Evolutionary conservation across 2,329 filamentous ascomycete species (phyloP), one percentile per base, ranked within the genome.

Genomic region (Tolypocladium nubicola): DNA sequence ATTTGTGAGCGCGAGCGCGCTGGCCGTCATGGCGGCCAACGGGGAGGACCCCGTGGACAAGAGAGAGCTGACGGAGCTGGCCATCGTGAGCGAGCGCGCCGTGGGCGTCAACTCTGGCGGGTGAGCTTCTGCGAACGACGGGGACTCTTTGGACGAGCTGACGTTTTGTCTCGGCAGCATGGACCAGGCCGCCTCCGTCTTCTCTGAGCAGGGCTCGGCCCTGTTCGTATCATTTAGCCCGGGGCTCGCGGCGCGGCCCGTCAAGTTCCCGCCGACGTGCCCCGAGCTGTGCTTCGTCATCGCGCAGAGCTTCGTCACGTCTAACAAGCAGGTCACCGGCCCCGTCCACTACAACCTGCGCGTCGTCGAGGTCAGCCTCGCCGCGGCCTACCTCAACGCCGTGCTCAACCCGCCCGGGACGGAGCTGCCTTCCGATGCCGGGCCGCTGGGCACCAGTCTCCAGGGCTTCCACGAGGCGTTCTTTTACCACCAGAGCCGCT

Each of bases 101-200:
- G 94, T 97, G 4, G 94, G 94, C 55, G 94, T 99, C 65, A 97
- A 97, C 75, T 95, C 91, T 6, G 94, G 94, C 71, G 94, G 89
- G 88, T 90, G 75, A 76, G 84, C 64, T 53, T 50, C 38, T 53
- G 23, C 9, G 23, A 19, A 19, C 7, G 19, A 19, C 9, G 43
- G 30, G 2, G 3, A 19, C 6, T 30, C 43, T 30, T 30, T 47
- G 23, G 26, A 30, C 14, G 47, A 21, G 47, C 47, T 50, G 19
- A 50, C 47, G 4, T 4, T 2, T 35, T 13, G 33, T 58, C 1
- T 49, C 57, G 35, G 60, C 61, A 90, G 92, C 57, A 97, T 99
- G 94, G 94, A 99, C 68, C 94, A 99, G 75, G 87, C 91, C 16
- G 94, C 94, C 39, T 97, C 93, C 0, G 93, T 99, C 61, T 94